phyloP scores from a whole-genome alignment of 1,284 basidiomycete species.

The Cryptococcus floricola region DNA sequence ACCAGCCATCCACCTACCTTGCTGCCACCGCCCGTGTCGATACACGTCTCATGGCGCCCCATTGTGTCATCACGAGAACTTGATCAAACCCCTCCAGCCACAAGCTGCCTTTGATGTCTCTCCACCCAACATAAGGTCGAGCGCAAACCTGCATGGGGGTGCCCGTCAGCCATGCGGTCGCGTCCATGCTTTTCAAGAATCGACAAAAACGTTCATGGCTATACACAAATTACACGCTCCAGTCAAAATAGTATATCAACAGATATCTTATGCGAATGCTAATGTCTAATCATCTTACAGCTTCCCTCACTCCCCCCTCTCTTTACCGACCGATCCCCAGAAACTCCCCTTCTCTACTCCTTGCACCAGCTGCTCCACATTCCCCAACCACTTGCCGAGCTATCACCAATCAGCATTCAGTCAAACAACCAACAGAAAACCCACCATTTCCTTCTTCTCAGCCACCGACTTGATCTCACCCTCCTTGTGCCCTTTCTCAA shows the following conservation, averaged over 20 bases:
- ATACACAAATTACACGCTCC: too few relatives aligned
- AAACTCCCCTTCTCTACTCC: conserved; percentile 76
- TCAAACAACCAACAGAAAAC: conserved; percentile 7
- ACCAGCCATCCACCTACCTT: too few relatives aligned
- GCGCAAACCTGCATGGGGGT: too few relatives aligned
- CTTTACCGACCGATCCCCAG: conserved; percentile 58
- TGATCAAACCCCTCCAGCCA: too few relatives aligned
- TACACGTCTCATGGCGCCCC: too few relatives aligned
- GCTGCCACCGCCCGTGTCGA: too few relatives aligned
- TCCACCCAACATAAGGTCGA: too few relatives aligned
- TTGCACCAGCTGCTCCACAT: conserved; percentile 80
- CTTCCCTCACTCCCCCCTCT: background rate
- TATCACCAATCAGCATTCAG: conserved; percentile 9
- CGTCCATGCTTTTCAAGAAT: too few relatives aligned
- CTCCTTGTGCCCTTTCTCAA: conserved; percentile 1
- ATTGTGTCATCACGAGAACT: too few relatives aligned
- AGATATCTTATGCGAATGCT: background rate
- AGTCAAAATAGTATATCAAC: background rate
- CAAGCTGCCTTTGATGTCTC: too few relatives aligned
- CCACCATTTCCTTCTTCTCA: conserved; percentile 71
- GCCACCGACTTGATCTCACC: conserved; percentile 55
- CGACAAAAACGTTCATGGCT: too few relatives aligned
- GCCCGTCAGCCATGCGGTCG: too few relatives aligned
- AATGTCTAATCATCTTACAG: background rate
- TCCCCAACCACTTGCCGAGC: conserved; percentile 73